Evolutionary conservation across 805 yeast species (phyloP), one percentile per base, ranked within the genome.

Genomic region (Saccharomycopsis fodiens): DNA sequence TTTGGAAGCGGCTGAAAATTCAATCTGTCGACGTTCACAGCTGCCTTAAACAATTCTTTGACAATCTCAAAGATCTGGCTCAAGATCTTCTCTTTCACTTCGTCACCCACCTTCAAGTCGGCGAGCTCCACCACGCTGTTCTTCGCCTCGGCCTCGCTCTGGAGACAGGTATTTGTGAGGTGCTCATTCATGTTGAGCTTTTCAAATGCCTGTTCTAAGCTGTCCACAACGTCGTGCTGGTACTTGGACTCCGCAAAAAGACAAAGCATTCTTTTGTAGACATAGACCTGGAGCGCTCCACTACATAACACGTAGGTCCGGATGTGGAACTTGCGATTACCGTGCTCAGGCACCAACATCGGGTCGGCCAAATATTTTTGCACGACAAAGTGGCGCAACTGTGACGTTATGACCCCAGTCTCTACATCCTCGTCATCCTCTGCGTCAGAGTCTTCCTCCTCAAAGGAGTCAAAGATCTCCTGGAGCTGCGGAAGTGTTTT

Each of bases 151-250:
- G 72, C 66, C 4, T 62, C 58, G 29, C 62, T 67, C 62, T 91
- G 97, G 30, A 88, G 64, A 65, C 98, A 93, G 0, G 98, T 93
- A 59, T 93, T 93, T 13, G 98, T 93, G 53, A 93, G 70, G 60
- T 93, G 98, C 1, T 93, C 87, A 1, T 68, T 69, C 62, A 86
- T 71, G 29, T 70, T 66, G 0, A 60, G 64, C 4, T 62, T 63
- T 29, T 60, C 59, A 4, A 57, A 55, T n/a, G 58, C 59, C n/a
- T 55, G 50, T 21, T 59, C 61, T 2, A 61, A 53, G 10, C 59
- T 59, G 4, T 54, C 52, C 1, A 55, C 54, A 12, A 53, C 47
- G 6, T 74, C 73, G 5, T 52, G 44, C 2, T 53, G 46, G 56
- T 77, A 91, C 3, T 66, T 46, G 2, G 67, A 58, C 7, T 74